Base-by-base conservation (phyloP, 495 filamentous ascomycete species). In the Podospora pseudoanserina region DNA sequence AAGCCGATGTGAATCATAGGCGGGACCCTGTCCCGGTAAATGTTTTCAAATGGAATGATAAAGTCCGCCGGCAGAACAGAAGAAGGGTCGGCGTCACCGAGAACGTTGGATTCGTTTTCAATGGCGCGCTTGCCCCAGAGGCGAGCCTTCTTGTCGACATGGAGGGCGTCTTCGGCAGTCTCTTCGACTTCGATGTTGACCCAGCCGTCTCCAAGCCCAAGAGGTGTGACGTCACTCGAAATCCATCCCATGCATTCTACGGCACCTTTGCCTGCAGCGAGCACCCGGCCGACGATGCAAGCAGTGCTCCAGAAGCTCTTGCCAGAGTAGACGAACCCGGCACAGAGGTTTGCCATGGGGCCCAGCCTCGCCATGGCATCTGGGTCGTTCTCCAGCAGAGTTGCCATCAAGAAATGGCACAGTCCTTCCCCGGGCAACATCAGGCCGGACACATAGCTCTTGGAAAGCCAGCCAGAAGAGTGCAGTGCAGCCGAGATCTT, bases 221-320 rank as follows among this genome's bases (percentile, higher is more conserved):
- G 76, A 4, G 89, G 89, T 7, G 83, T 68, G 5, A 88, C 76
- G 27, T 85, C 79, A 60, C 86, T 86, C 19, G 87, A 87, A 19
- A 93, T 83, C 91, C 91, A 94, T 2, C 90, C 90, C 86, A 92
- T 90, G 69, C 89, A 92, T 68, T 91, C 90, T n/a, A 82, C 84
- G 19, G 88, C 85, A 9, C 86, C 88, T 28, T 85, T 81, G 11
- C 86, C 76, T 44, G 88, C 86, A 66, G 89, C 88, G 26, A 96
- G 72, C 0, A 96, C 90, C 39, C 91, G 86, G 7, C 91, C 91
- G 27, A 93, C 86, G 56, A 95, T 83, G 72, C 90, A 92, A 57
- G 84, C 79, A 39, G 90, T 93, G 76, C 91, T 94, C 92, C 92
- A 96, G 82, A 90, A 95, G 65, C 87, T 93, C 69, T 86, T 87